phyloP scores from a whole-genome alignment of 2,329 filamentous ascomycete species.

The Alternaria viburni region DNA sequence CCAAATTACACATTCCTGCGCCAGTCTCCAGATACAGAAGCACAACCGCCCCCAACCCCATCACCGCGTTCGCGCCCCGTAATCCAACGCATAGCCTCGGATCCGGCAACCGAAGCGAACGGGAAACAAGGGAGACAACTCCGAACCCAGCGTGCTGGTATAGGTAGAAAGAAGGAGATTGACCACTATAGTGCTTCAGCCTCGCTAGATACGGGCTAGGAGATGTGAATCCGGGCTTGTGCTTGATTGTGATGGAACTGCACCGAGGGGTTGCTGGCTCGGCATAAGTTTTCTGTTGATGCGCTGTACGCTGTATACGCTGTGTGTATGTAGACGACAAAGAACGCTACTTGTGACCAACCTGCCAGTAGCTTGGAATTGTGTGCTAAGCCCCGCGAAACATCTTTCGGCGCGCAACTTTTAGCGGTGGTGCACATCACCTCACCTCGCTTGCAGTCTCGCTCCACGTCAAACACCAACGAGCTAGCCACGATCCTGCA shows the following conservation, averaged over 20 bases:
- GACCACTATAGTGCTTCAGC: background rate
- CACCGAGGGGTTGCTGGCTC: background rate
- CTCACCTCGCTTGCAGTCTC: background rate
- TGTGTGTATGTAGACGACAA: background rate
- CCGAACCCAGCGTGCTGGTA: background rate
- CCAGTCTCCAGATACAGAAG: background rate
- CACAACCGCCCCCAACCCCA: background rate
- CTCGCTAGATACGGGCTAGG: background rate
- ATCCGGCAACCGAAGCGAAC: constrained; percentile 2
- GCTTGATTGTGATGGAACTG: background rate
- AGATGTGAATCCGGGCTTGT: background rate
- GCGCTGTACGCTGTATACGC: background rate
- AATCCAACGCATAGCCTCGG: background rate
- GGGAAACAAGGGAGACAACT: background rate
- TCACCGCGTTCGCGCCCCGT: background rate
- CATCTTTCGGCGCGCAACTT: background rate
- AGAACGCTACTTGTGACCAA: background rate
- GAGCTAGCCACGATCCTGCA: background rate
- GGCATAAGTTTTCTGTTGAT: background rate
- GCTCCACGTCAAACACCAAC: background rate
- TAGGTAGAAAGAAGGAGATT: background rate
- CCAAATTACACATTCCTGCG: background rate
- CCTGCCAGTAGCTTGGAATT: background rate
- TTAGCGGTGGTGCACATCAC: background rate
- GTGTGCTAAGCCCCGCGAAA: background rate